A percentile compares a stretch with the other conserved stretches of the same genome.
phyloP scores from a whole-genome alignment of 2,329 filamentous ascomycete species.

The Cladosporium sp. region DNA sequence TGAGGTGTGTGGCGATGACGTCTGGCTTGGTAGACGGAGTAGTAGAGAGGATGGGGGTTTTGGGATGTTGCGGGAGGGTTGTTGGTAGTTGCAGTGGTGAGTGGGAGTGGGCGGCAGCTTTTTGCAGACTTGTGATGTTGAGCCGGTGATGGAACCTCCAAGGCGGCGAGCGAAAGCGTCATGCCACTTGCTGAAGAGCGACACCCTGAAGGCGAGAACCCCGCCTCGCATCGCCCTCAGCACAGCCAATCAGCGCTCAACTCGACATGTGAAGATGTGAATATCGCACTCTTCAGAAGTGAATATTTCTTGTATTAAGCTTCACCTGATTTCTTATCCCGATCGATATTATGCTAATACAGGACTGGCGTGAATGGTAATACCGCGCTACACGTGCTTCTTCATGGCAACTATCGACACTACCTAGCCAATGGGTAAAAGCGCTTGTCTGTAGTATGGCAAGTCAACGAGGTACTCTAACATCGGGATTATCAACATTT shows the following conservation, averaged over 20 bases:
- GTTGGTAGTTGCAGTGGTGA: constrained; percentile 7
- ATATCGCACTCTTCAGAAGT: background rate
- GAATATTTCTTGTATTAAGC: background rate
- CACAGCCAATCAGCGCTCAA: background rate
- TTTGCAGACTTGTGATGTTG: background rate
- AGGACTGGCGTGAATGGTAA: background rate
- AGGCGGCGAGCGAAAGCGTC: constrained; percentile 2
- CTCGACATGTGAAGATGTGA: background rate
- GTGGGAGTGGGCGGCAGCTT: no score
- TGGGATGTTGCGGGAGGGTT: background rate
- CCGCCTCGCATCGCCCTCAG: no score
- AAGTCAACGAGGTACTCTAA: no score
- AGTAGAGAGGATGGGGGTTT: background rate
- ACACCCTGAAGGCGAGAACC: background rate
- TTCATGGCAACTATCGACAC: no score
- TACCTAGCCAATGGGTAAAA: no score
- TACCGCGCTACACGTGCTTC: background rate
- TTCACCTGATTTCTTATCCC: background rate
- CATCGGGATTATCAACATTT: no score
- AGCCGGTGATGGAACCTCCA: constrained; percentile 6
- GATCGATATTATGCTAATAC: background rate
- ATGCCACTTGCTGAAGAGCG: background rate
- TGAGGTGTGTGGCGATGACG: background rate
- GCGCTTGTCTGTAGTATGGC: no score
- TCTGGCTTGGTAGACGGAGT: background rate